Conservation (phyloP, 345 rosid species). For the Diplotaxis tenuifolia region DNA sequence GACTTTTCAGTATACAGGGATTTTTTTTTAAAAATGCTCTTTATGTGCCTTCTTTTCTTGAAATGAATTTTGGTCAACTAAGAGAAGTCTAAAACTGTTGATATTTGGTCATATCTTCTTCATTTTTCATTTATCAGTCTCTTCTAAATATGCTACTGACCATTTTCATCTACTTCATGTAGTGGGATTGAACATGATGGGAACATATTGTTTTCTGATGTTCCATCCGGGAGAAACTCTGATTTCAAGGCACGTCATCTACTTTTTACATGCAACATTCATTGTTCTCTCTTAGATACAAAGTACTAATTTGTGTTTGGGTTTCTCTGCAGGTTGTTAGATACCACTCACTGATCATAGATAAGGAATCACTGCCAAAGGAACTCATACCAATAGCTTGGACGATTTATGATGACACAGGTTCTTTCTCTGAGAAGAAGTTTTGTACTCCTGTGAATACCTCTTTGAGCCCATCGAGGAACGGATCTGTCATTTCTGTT, state of each 20-base stretch:
- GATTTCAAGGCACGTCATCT: conserved; percentile 71
- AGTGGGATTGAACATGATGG: conserved; percentile 91
- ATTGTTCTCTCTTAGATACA: conserved; percentile 16
- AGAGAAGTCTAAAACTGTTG: neutral
- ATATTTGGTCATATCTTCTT: conserved; percentile 6
- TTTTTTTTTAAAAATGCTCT: neutral
- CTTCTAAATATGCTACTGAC: conserved; percentile 14
- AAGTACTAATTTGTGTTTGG: conserved; percentile 13
- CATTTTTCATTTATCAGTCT: neutral
- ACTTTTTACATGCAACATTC: neutral
- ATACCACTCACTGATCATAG: conserved; percentile 86
- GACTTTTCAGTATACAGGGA: conserved; percentile 1
- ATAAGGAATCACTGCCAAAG: conserved; percentile 74
- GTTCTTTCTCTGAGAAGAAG: conserved; percentile 51
- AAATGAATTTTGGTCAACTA: neutral
- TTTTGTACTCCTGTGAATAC: conserved; percentile 35
- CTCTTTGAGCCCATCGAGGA: conserved; percentile 24
- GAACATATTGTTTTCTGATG: conserved; percentile 59
- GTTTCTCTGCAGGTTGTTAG: conserved; percentile 69
- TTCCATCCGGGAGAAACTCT: conserved; percentile 79
- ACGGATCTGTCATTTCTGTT: conserved; percentile 30
- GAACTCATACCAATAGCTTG: conserved; percentile 89
- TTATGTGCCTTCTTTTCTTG: neutral
- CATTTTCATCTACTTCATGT: conserved; percentile 27
- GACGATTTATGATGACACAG: conserved; percentile 58